Conservation (phyloP, 1,284 basidiomycete genomes). For the Melampsora abietis-canadensis region DNA sequence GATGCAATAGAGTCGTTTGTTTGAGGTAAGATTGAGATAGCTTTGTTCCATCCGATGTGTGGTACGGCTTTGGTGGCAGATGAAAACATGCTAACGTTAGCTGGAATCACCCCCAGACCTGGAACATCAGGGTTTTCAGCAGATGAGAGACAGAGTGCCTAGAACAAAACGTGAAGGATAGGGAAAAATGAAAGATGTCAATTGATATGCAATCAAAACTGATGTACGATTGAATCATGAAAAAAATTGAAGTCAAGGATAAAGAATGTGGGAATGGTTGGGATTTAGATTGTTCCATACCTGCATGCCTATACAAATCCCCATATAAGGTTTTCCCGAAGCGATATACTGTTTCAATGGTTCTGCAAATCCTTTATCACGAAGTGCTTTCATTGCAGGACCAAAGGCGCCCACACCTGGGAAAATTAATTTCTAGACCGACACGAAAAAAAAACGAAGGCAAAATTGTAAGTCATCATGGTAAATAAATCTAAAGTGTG, state of each 20-base stretch:
- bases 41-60: constrained; percentile 96
- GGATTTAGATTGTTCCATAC: constrained; percentile 47
- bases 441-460: not conserved
- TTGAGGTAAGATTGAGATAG: constrained; percentile 55
- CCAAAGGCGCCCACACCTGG: constrained; percentile 97
- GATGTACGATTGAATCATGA: too few species aligned
- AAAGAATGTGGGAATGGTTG: not conserved
- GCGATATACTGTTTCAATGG: constrained; percentile 78
- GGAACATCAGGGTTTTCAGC: constrained; percentile 63
- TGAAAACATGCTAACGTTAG: constrained; percentile 66
- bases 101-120: constrained; percentile 73
- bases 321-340: constrained; percentile 81
- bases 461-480: not conserved
- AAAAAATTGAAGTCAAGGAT: not conserved
- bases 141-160: constrained; percentile 77
- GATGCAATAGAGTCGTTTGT: constrained; percentile 53
- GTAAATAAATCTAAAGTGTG: not conserved
- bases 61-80: constrained; percentile 74
- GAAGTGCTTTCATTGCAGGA: constrained; percentile 76
- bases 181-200: too few species aligned
- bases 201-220: too few species aligned
- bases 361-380: constrained; percentile 69
- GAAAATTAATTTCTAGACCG: constrained; percentile 79
- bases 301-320: constrained; percentile 96
- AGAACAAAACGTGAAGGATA: not conserved